Base-by-base conservation (phyloP, 139 green algal species). In the Asterochloris erici region DNA sequence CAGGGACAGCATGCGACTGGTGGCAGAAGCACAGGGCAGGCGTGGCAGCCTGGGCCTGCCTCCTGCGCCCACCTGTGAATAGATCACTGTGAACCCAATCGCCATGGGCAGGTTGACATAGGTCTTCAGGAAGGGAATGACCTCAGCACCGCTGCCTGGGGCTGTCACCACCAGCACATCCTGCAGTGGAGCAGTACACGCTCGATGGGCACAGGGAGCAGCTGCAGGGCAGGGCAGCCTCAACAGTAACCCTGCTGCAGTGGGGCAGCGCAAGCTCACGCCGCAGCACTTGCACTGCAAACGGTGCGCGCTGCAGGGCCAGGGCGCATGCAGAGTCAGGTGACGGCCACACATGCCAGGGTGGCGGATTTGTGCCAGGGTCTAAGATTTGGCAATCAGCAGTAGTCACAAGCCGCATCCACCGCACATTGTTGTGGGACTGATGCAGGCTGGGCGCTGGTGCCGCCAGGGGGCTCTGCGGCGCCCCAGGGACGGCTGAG, bases 121-220 rank as follows among this genome's bases (percentile, higher is more conserved):
- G 16, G 96, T 99, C 91, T 99, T 99, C 69, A 99, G 88, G 88
- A 99, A 99, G 60, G 97, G 97, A 82, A 99, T 99, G 84, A 98
- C 96, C 89, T 99, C 97, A 9, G 96, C 96, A 61, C 96, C 95
- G 29, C 91, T 96, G 78, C 96, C 96, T 29, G 96, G 96, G n/a
- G 96, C 96, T 60, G 96, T 99, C 14, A 99, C 96, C 29, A 99
- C 96, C 83, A 99, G 90, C 88, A 99, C 96, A 86, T 99, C 95
- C 93, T 97, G 89, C 86, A 91, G 60, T 90, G 89, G 68, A 91
- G 54, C 28, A 19, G 54, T 15, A 79, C n/a, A 29, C 61, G 27
- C 14, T 29, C 26, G 0, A 14, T 61, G n/a, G 27, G 0, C 38
- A 54, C 38, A 54, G 38, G 38, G 38, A 54, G 38, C 38, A 54